These are phyloP conservation scores for Staphylotrichum tortipilum DNA, from an alignment of 495 filamentous ascomycete species.

Conservation along the genomic window DNA sequence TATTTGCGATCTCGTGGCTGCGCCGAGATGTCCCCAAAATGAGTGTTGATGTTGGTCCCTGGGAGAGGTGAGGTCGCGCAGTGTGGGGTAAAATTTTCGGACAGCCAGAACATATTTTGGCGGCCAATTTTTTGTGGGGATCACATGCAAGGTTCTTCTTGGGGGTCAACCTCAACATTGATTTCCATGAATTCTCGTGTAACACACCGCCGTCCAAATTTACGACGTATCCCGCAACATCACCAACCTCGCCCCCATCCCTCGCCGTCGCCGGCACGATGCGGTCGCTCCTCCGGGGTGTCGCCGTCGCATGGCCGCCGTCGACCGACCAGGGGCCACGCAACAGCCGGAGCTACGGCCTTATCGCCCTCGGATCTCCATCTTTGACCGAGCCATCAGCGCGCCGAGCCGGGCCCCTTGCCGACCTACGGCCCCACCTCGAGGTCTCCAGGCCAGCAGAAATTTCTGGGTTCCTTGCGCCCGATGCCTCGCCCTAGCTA, in stretches of 20 bases:
- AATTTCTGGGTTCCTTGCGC: conserved; percentile 16
- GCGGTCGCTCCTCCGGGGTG: background rate
- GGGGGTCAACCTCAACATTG: background rate
- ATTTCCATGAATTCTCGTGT: no score
- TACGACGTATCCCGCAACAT: no score
- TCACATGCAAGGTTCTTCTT: background rate
- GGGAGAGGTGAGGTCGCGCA: background rate
- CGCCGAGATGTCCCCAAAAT: no score
- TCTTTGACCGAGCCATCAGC: conserved; percentile 17
- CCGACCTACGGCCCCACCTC: conserved; percentile 16
- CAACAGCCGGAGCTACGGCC: conserved; percentile 20
- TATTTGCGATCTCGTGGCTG: no score
- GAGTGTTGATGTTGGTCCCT: no score
- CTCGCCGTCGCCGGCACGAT: no score
- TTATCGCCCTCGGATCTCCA: conserved; percentile 34
- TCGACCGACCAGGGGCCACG: background rate
- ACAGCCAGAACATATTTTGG: background rate
- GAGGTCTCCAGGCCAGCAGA: conserved; percentile 30
- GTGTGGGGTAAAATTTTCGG: conserved; percentile 2
- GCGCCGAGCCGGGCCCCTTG: conserved; percentile 15
- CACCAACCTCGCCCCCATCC: no score
- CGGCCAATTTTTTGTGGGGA: background rate
- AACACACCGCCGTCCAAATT: background rate
- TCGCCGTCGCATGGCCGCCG: conserved; percentile 8
- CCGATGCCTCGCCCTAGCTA: conserved; percentile 6